These are phyloP conservation scores for Monosporozyma aerobia DNA, from an alignment of 805 yeast genomes.

Conservation along the genomic window DNA sequence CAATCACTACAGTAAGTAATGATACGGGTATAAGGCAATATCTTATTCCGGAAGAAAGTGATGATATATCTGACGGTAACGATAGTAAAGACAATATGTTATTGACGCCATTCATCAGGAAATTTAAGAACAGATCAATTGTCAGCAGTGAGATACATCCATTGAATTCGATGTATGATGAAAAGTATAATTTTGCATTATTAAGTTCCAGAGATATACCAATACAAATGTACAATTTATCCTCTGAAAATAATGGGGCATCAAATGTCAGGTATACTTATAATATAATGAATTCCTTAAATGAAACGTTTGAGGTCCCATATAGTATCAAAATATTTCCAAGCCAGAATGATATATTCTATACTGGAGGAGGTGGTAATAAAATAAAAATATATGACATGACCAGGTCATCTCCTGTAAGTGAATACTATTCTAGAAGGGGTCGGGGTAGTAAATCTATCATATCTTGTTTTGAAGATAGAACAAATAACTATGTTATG, in stretches of 20 bases:
- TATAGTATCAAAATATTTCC: slow-evolving; percentile 20
- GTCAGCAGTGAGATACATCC: slow-evolving; percentile 30
- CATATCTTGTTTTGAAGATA: slow-evolving; percentile 23
- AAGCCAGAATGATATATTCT: slow-evolving; percentile 15
- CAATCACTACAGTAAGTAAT: slow-evolving; percentile 30
- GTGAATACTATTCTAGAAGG: slow-evolving; percentile 6
- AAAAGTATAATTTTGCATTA: slow-evolving; percentile 18
- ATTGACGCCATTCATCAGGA: slow-evolving; percentile 31
- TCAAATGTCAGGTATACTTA: slow-evolving; percentile 11
- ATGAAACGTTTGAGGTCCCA: slow-evolving; percentile 29
- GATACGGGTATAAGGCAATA: slow-evolving; percentile 34
- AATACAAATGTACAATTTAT: slow-evolving; percentile 25
- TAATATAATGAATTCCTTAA: slow-evolving; percentile 24
- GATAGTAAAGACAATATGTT: neutral
- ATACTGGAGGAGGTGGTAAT: slow-evolving; percentile 27
- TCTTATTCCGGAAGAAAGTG: slow-evolving; percentile 24
- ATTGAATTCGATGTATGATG: slow-evolving; percentile 27
- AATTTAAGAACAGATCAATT: slow-evolving; percentile 26
- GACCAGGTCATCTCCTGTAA: slow-evolving; percentile 18
- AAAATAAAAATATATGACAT: slow-evolving; percentile 27
- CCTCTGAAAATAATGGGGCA: neutral
- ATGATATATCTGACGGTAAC: neutral
- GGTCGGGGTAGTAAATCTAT: slow-evolving; percentile 15
- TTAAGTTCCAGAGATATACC: slow-evolving; percentile 30
- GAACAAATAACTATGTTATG: slow-evolving; percentile 1